These are phyloP conservation scores for Phytophthora quininea DNA, from an alignment of 352 stramenopile species.

Conservation along the genomic window DNA sequence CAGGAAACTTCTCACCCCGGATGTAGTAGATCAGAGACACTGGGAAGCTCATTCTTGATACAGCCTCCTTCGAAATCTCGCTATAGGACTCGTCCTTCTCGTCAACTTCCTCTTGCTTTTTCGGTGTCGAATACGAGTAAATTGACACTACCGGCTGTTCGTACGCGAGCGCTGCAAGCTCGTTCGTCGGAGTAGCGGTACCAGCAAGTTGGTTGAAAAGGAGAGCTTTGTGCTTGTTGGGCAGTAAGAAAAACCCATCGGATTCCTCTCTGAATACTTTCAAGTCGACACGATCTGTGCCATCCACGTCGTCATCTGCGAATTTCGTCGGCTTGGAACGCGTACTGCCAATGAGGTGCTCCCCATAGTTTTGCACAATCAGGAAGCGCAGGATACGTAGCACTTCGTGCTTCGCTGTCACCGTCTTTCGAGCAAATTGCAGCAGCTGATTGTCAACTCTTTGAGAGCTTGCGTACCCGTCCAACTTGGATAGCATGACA, in stretches of 20 bases:
- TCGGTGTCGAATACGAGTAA: conserved; percentile 46
- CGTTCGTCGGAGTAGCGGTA: conserved; percentile 35
- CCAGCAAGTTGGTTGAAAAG: conserved; percentile 63
- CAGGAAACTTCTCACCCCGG: conserved; percentile 71
- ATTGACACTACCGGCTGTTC: conserved; percentile 63
- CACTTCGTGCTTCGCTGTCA: conserved; percentile 37
- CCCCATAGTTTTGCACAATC: conserved; percentile 77
- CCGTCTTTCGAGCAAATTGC: conserved; percentile 47
- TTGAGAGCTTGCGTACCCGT: conserved; percentile 69
- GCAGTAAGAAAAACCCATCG: conserved; percentile 43
- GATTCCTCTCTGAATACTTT: conserved; percentile 53
- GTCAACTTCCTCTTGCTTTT: conserved; percentile 11
- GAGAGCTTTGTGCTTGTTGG: conserved; percentile 47
- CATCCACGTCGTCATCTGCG: conserved; percentile 54
- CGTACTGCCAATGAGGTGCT: conserved; percentile 64
- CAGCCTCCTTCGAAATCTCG: conserved; percentile 27
- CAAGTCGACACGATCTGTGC: conserved; percentile 61
- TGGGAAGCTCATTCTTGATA: conserved; percentile 69
- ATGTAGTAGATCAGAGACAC: conserved; percentile 83
- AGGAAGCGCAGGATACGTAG: conserved; percentile 69
- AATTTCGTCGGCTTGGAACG: conserved; percentile 35
- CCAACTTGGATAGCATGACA: conserved; percentile 57
- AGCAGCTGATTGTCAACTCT: conserved; percentile 54
- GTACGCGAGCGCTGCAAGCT: conserved; percentile 67
- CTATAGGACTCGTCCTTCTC: conserved; percentile 17